A percentile compares a stretch with the other conserved stretches of the same genome.
phyloP scores from a whole-genome alignment of 805 yeast species.

The Candida verbasci region DNA sequence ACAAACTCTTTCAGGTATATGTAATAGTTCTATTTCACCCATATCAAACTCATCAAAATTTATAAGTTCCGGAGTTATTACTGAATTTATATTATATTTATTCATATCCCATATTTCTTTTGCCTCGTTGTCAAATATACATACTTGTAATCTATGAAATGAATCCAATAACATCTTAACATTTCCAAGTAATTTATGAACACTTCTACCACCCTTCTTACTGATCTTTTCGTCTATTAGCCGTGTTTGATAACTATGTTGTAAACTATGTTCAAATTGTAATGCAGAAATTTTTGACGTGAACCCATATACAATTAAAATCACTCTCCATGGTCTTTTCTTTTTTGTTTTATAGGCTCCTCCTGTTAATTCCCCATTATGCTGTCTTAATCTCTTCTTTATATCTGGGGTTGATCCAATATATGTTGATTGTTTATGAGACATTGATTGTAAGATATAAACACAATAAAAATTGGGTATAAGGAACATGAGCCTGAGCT shows the following conservation, averaged over 20 bases:
- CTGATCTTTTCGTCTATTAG: conserved; percentile 48
- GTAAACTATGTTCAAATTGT: conserved; percentile 83
- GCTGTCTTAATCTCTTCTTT: conserved; percentile 61
- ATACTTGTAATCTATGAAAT: conserved; percentile 36
- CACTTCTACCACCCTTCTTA: conserved; percentile 28
- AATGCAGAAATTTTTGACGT: conserved; percentile 66
- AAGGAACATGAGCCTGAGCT: not conserved
- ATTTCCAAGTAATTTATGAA: conserved; percentile 47
- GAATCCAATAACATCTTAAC: conserved; percentile 40
- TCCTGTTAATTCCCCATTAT: conserved; percentile 65
- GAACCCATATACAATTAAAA: conserved; percentile 62
- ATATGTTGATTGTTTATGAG: conserved; percentile 57
- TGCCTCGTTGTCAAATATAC: conserved; percentile 35
- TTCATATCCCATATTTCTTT: conserved; percentile 32
- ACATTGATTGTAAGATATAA: conserved; percentile 59
- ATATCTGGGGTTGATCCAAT: conserved; percentile 86
- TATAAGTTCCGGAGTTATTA: conserved; percentile 16
- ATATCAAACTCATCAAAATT: conserved; percentile 5
- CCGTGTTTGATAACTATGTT: conserved; percentile 63
- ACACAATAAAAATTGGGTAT: conserved; percentile 54
- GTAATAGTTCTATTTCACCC: conserved; percentile 6
- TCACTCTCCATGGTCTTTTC: conserved; percentile 73
- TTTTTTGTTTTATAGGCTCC: conserved; percentile 69
- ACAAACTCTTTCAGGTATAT: conserved; percentile 2
- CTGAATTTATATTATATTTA: conserved; percentile 20